Percentiles rank a stretch among this genome's conserved stretches.
These are phyloP conservation scores for Alternaria viburni DNA, from an alignment of 2,329 filamentous ascomycete species.

Conservation along the genomic window DNA sequence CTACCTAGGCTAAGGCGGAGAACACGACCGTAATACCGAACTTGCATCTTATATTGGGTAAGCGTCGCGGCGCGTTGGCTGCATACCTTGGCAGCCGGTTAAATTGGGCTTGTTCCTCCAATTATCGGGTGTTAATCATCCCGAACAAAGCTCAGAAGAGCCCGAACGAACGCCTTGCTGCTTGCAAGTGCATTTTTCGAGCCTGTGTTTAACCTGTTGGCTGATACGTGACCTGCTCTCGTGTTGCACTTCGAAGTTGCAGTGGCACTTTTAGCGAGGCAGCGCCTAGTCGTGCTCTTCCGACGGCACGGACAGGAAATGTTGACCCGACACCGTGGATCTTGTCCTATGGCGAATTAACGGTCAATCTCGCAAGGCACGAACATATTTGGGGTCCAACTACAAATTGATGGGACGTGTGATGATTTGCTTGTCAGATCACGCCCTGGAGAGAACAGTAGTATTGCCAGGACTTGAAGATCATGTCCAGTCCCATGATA, in stretches of 20 bases:
- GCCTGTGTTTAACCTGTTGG: slow-evolving; percentile 15
- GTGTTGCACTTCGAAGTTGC: slow-evolving; percentile 22
- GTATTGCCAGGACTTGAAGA: neutral
- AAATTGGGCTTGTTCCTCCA: slow-evolving; percentile 30
- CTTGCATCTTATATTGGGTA: slow-evolving; percentile 24
- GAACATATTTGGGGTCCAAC: neutral
- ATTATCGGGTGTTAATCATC: slow-evolving; percentile 19
- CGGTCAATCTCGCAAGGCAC: neutral
- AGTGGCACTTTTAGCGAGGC: neutral
- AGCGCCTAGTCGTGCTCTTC: neutral
- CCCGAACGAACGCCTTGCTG: slow-evolving; percentile 9
- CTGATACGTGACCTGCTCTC: slow-evolving; percentile 5
- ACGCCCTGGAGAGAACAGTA: neutral
- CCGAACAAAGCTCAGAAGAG: slow-evolving; percentile 19
- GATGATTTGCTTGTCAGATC: neutral
- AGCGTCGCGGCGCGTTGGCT: slow-evolving; percentile 29
- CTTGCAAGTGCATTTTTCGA: neutral
- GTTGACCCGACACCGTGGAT: neutral
- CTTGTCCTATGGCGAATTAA: neutral
- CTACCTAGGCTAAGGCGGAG: slow-evolving; percentile 28
- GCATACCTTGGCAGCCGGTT: slow-evolving; percentile 31
- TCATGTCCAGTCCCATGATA: neutral
- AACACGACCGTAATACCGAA: slow-evolving; percentile 35
- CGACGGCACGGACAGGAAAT: neutral
- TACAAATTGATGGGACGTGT: neutral